phyloP scores from a whole-genome alignment of 495 filamentous ascomycete genomes.

The Oidiodendron maius region DNA sequence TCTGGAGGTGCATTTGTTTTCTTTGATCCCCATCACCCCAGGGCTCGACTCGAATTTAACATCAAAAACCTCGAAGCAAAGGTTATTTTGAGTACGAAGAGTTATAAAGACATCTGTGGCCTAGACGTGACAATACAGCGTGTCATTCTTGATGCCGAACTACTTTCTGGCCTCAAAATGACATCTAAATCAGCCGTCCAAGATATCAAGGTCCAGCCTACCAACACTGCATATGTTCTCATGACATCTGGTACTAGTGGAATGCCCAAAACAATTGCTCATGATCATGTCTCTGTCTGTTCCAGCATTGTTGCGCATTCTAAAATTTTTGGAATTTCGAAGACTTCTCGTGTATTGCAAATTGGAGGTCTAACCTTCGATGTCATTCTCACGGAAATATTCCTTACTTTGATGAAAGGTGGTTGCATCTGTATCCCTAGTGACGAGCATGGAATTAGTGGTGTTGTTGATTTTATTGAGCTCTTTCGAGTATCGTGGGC shows the following conservation, averaged over 20 bases:
- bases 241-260: constrained; percentile 44
- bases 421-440: constrained; percentile 44
- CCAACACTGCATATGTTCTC: constrained; percentile 28
- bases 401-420: constrained; percentile 66
- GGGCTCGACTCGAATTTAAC: not conserved
- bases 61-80: constrained; percentile 1
- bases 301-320: not conserved
- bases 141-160: constrained; percentile 8
- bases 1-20: constrained; percentile 39
- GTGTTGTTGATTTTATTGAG: constrained; percentile 31
- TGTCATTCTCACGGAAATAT: constrained; percentile 77
- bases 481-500: constrained; percentile 25
- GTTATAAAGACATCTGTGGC: no score
- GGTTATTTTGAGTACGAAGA: no score
- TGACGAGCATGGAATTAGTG: constrained; percentile 29
- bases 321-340: not conserved
- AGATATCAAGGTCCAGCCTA: not conserved
- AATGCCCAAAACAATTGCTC: constrained; percentile 35
- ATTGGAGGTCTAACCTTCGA: constrained; percentile 46
- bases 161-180: not conserved
- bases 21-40: constrained; percentile 38
- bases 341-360: constrained; percentile 1
- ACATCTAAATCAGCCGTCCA: not conserved
- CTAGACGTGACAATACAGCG: no score
- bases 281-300: not conserved